Base-by-base conservation (phyloP, 352 stramenopile genomes). In the Globisporangium rhizosaccharum region DNA sequence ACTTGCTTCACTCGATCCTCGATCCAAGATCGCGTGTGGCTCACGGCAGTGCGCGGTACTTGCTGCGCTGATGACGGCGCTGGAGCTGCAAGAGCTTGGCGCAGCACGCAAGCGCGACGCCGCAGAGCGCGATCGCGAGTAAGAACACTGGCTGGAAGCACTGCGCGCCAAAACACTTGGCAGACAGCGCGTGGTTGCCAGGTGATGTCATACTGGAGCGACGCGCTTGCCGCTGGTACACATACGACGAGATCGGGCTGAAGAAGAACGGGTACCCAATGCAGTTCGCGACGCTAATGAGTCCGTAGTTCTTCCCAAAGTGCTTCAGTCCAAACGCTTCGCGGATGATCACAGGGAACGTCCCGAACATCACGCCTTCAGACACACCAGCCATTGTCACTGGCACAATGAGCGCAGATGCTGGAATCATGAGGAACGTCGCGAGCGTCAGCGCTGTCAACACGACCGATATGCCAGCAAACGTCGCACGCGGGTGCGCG, bases 231-330 rank as follows among this genome's bases (percentile, higher is more conserved):
- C 59, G 68, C 51, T 89, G 70, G 63, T 94, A 94, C 42, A 92
- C 67, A 44, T 70, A 86, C 26, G 82, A 91, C 47, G 81, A 82
- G 28, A 94, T 61, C 12, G 85, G 85, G 49, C 82, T 88, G 50
- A 82, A 83, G 57, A 92, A 68, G 18, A 94, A 72, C 41, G 85
- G 85, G 53, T 90, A 94, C 9, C 85, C 85, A 46, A 92, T 76
- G 56, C 76, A 88, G 67, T 92, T 94, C 49, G 85, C 85, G 25
- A 92, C 59, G 36, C 81, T 90, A 52, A 94, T 62, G 48, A 92
- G 72, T 7, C 85, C 85, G 56, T 88, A 94, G 62, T 94, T 94
- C 59, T 92, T 92, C 50, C 85, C 85, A 67, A 87, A 92, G 65
- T 94, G 79, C 42, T 68, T 68, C 23, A 87, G 46, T 15, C 85